Conservation (phyloP, 202 grass and related monocot genomes). For the Carex sylvatica region DNA sequence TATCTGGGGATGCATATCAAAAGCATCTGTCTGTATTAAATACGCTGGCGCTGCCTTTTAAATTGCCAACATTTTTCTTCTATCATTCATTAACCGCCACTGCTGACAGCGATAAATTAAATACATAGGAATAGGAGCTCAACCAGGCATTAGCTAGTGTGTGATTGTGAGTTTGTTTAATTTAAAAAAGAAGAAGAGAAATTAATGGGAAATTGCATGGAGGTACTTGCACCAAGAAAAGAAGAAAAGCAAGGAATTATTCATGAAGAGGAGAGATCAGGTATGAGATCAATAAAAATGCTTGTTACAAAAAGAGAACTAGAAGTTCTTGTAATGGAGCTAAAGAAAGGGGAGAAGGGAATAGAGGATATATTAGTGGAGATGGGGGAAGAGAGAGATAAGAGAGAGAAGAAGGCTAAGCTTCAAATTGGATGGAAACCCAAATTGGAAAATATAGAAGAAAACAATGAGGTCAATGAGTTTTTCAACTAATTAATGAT, state of each 20-base stretch:
- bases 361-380: conserved; percentile 25
- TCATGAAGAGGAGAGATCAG: background rate
- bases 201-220: conserved; percentile 25
- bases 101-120: background rate
- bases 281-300: conserved; percentile 1
- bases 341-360: conserved; percentile 23
- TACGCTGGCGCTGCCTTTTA: background rate
- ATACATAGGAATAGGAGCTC: background rate
- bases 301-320: conserved; percentile 23
- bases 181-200: background rate
- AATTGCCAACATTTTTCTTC: background rate
- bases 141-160: background rate
- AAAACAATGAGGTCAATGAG: conserved; percentile 18
- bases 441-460: conserved; percentile 25
- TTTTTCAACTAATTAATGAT: background rate
- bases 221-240: conserved; percentile 6
- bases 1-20: background rate
- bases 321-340: conserved; percentile 12
- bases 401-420: background rate
- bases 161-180: background rate
- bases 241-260: background rate
- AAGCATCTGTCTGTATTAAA: background rate
- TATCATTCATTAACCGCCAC: background rate
- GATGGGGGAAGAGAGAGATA: conserved; percentile 15
- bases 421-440: conserved; percentile 27